Evolutionary conservation across 1,284 basidiomycete genomes (phyloP), one percentile per base, ranked within the genome.

Genomic region (Ganoderma sinense): DNA sequence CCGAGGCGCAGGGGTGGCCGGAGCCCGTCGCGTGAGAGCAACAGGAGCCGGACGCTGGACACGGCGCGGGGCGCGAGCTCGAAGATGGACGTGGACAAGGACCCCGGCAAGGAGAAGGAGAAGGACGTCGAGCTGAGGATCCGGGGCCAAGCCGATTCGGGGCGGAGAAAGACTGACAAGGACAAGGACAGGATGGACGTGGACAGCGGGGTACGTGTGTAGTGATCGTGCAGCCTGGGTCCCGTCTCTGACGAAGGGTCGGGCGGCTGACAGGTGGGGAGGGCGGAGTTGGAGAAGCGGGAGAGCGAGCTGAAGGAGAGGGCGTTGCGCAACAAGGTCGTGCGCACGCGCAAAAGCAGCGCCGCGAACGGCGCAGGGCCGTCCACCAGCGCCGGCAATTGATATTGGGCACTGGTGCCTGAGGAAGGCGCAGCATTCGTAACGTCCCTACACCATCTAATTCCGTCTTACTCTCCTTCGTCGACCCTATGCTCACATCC

Each of bases 261-360:
- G 43, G 43, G 18, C 31, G 31, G 36, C 36, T 2, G 59, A 67
- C 40, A 71, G 75, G 69, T 51, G 16, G 75, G 78, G 43, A 61
- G 64, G 56, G 69, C 65, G 6, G 76, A 79, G 66, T 80, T 93
- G 40, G 88, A 88, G 74, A 86, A 82, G 75, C 80, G 89, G 68
- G 92, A 94, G 75, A 93, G 87, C 74, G 92, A 94, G 76, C 78
- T 94, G 62, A 94, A 93, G 77, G 92, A 94, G 75, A 87, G 83
- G 77, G 92, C 92, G n/a, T 78, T 94, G 76, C 86, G 92, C 74
- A 93, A 94, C 76, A 94, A 94, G 77, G 92, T 94, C 66, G 87
- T 94, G 73, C 84, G 91, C 75, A 90, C 89, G 41, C 83, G 92
- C 73, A 93, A 91, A 78, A 77, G 80, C 66, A 76, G 76, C 62